Evolutionary conservation across 2,329 filamentous ascomycete species (phyloP).

Genomic region (Cladophialophora chaetospira): DNA sequence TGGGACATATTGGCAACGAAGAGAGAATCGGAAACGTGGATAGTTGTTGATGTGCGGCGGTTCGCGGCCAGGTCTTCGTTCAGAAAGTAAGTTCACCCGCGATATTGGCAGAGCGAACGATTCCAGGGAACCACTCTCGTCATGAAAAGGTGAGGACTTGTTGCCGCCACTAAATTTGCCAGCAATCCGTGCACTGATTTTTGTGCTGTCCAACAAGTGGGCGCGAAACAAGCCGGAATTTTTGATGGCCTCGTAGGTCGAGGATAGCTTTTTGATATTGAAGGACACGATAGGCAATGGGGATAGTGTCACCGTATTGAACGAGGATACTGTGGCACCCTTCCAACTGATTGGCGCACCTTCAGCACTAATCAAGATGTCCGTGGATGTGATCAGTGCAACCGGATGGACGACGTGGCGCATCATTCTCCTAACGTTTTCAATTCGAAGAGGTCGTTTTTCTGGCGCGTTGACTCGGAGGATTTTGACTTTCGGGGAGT

Average conservation of each 20-base stretch:
- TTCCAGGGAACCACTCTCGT: conserved; percentile 19
- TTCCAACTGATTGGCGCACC: conserved; percentile 40
- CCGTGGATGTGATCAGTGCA: conserved; percentile 54
- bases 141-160: conserved; percentile 24
- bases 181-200: conserved; percentile 34
- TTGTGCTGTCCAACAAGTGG: conserved; percentile 48
- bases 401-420: conserved; percentile 60
- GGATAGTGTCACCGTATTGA: conserved; percentile 59
- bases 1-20: conserved; percentile 35
- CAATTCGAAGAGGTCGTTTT: conserved; percentile 3
- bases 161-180: conserved; percentile 27
- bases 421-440: conserved; percentile 51
- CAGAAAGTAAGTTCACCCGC: too few species aligned
- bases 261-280: conserved; percentile 60
- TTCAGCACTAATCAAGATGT: conserved; percentile 33
- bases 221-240: conserved; percentile 51
- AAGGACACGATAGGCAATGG: conserved; percentile 62
- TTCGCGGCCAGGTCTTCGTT: neutral
- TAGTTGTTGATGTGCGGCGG: neutral
- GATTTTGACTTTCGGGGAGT: too few species aligned
- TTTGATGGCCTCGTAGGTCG: conserved; percentile 57
- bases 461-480: neutral
- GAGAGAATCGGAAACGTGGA: neutral
- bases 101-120: conserved; percentile 1
- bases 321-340: conserved; percentile 63